Base-by-base conservation (phyloP, 768 basidiomycete genomes). In the Lentinula sp. region DNA sequence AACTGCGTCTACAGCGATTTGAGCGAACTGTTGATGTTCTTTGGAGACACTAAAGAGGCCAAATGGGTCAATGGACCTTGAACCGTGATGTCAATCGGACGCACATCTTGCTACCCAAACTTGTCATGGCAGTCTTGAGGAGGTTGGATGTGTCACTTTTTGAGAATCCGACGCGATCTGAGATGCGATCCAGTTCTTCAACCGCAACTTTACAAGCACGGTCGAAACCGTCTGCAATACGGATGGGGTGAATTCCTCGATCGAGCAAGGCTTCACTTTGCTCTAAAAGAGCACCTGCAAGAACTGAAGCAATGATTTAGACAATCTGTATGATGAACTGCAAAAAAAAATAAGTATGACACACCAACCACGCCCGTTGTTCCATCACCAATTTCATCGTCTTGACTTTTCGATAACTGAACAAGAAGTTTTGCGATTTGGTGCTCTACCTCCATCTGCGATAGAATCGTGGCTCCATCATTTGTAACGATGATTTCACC, bases 401-500 rank as follows among this genome's bases (percentile, higher is more conserved):
- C 97, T 78, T 99, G 97, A 71, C 91, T 94, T 79, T 95, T 96
- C 16, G 93, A 95, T 45, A 98, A 80, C 70, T 98, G 91, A 1
- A 99, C 97, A 37, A 99, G 84, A 49, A 99, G 84, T 76, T 97
- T 99, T 62, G 97, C 97, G 69, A 99, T 96, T 78, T 96, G 96
- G 71, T 99, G 96, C 69, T 98, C 96, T 56, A 98, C 95, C 73
- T 97, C 93, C 95, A 99, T 98, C 78, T 98, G 96, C 23, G 94
- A 86, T 60, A 99, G 80, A 67, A 99, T 99, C 23, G 97, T 99
- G 5, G 97, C 97, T 54, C 97, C 97, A 75, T 99, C 97, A 75
- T 99, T 99, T 13, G 97, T 98, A 40, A 98, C 96, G 35, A 95
- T 98, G 69, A 99, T 98, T 68, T 99, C 97, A 53, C 97, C 97